A percentile compares a stretch with the other conserved stretches of the same genome.
Conservation (phyloP, 345 rosid genomes). For the Luvunga scandens region DNA sequence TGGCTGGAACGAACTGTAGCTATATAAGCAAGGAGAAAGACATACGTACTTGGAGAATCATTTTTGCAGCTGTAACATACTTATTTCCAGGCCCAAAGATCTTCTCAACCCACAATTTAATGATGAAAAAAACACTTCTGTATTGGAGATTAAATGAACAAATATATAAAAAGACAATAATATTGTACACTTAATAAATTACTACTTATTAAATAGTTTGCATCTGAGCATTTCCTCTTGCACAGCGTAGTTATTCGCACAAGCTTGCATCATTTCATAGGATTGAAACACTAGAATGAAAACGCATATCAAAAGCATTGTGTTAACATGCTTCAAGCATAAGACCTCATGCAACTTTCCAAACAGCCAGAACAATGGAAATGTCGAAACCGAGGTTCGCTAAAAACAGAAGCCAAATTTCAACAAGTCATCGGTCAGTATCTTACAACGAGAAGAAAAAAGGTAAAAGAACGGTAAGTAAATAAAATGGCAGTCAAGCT, state of each 20-base stretch:
- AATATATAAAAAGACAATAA: neutral
- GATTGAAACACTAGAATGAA: neutral
- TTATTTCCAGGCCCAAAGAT: conserved; percentile 95
- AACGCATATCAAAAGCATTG: neutral
- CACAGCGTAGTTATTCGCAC: too few species aligned
- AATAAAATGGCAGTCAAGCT: neutral
- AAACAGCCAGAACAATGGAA: neutral
- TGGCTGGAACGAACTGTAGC: neutral
- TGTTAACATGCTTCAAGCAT: neutral
- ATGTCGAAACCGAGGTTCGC: neutral
- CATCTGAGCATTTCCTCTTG: neutral
- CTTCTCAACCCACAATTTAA: conserved; percentile 67
- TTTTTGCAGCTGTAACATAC: conserved; percentile 94
- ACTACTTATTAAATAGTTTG: neutral
- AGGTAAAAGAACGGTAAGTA: neutral
- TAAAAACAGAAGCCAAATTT: neutral
- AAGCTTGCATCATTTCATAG: neutral
- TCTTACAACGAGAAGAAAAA: neutral
- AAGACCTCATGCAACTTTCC: neutral
- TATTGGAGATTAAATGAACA: neutral
- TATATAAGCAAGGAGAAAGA: conserved; percentile 8
- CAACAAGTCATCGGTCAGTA: neutral
- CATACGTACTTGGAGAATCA: conserved; percentile 76
- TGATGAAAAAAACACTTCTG: neutral
- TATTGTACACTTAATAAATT: neutral